Evolutionary conservation across 2,329 filamentous ascomycete genomes (phyloP).

Genomic region (Sporothrix dimorphospora): DNA sequence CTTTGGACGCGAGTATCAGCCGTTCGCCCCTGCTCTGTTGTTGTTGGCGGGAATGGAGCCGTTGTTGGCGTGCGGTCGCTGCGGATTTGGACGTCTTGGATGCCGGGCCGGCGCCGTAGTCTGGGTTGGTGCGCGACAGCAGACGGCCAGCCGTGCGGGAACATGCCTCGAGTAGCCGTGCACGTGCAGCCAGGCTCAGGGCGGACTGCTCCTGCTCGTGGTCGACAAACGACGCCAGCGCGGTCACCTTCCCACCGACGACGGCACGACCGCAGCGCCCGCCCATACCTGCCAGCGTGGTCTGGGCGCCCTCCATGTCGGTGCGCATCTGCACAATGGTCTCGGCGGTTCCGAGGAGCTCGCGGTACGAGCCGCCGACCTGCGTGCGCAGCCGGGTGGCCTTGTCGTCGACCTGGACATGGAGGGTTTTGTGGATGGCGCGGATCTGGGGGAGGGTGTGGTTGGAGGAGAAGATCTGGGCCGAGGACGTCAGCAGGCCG

Average conservation of each 20-base stretch:
- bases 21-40: slow-evolving; percentile 49
- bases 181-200: slow-evolving; percentile 45
- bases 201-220: slow-evolving; percentile 36
- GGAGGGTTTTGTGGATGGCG: slow-evolving; percentile 63
- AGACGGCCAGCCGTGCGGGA: slow-evolving; percentile 53
- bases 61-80: background rate
- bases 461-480: slow-evolving; percentile 57
- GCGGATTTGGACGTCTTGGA: background rate
- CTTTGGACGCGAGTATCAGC: slow-evolving; percentile 65
- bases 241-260: slow-evolving; percentile 66
- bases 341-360: slow-evolving; percentile 88
- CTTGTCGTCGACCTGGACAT: slow-evolving; percentile 64
- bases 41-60: background rate
- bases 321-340: slow-evolving; percentile 88
- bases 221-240: slow-evolving; percentile 55
- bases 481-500: slow-evolving; percentile 52
- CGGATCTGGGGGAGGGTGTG: slow-evolving; percentile 67
- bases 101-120: too few relatives aligned
- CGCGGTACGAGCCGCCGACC: slow-evolving; percentile 75
- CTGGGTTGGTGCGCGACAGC: slow-evolving; percentile 38
- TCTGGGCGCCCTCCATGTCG: slow-evolving; percentile 75
- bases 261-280: slow-evolving; percentile 73
- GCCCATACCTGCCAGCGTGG: slow-evolving; percentile 71
- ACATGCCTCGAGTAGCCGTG: slow-evolving; percentile 57
- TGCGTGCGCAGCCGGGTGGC: slow-evolving; percentile 64